Percentiles rank a stretch among this genome's conserved stretches.
Conservation (phyloP, 345 rosid genomes). For the Eucalyptus curtisii region DNA sequence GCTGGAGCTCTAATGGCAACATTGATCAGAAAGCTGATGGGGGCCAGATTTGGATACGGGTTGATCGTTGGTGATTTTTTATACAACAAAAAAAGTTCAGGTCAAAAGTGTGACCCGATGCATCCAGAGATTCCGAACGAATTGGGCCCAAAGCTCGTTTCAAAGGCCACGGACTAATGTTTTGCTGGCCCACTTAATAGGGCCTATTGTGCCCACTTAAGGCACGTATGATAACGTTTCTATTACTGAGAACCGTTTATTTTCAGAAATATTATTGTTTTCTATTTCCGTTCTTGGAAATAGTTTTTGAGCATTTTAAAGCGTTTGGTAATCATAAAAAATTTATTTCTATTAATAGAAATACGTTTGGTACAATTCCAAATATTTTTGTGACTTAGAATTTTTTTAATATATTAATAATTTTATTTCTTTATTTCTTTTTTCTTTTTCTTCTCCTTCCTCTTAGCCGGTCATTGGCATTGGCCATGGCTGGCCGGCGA, state of each 20-base stretch:
- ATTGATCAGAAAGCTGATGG: background rate
- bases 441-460: no score
- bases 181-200: background rate
- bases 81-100: background rate
- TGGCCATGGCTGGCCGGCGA: fast-evolving
- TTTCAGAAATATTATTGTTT: no score
- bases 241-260: fast-evolving
- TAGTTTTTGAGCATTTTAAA: no score
- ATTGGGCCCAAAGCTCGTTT: background rate
- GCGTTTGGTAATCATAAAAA: fast-evolving
- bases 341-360: fast-evolving
- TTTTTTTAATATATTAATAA: no score
- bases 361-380: no score
- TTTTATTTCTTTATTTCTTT: no score
- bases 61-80: background rate
- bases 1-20: background rate
- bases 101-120: background rate
- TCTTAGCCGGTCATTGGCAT: fast-evolving
- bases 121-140: background rate
- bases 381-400: no score
- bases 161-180: background rate
- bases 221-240: fast-evolving
- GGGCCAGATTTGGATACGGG: background rate
- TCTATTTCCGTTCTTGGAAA: fast-evolving
- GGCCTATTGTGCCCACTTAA: background rate